These are phyloP conservation scores for Psophocarpus tetragonolobus DNA, from an alignment of 306 rosid species.

Conservation along the genomic window DNA sequence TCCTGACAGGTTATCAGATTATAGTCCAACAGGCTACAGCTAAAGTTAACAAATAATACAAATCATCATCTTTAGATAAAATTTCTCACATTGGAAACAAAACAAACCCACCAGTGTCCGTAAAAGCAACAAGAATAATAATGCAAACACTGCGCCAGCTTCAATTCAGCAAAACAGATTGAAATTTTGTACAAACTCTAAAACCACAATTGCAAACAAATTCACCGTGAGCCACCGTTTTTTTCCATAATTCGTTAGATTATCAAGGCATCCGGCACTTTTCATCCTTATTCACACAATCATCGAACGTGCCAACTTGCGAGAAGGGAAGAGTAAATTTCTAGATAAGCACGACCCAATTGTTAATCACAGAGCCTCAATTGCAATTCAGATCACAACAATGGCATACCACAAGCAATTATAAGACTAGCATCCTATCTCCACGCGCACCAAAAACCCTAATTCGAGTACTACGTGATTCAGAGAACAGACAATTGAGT, in stretches of 20 bases:
- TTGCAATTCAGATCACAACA: background rate
- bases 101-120: background rate
- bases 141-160: background rate
- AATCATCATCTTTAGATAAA: background rate
- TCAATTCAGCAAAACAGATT: background rate
- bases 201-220: background rate
- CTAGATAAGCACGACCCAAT: background rate
- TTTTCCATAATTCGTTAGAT: background rate
- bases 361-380: background rate
- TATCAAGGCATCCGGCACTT: background rate
- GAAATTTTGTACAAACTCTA: background rate
- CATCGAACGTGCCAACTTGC: background rate
- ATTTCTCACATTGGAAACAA: background rate
- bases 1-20: background rate
- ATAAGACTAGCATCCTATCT: background rate
- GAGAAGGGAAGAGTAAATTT: background rate
- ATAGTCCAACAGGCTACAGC: background rate
- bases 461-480: background rate
- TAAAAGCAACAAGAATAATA: background rate
- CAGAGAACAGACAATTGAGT: background rate
- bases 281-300: background rate
- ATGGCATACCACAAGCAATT: background rate
- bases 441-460: constrained; percentile 25
- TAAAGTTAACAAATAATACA: background rate
- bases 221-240: background rate